Evolutionary conservation across 495 filamentous ascomycete species (phyloP).

Genomic region (Lophiostoma macrostomum): DNA sequence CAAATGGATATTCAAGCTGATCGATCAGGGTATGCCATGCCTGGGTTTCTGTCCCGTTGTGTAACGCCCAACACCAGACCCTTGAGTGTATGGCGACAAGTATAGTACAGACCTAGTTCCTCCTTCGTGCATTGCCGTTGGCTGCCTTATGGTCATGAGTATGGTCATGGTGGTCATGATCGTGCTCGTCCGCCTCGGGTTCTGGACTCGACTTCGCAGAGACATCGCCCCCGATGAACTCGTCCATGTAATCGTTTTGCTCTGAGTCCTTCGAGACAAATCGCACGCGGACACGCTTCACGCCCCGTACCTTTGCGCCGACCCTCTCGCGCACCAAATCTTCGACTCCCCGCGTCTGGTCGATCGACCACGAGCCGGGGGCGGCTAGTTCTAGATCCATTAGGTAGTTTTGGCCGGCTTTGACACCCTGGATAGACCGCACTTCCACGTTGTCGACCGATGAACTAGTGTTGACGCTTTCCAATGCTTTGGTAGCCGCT

Average conservation of each 20-base stretch:
- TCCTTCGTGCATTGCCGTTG: constrained; percentile 39
- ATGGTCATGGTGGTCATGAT: constrained; percentile 44
- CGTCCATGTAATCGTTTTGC: constrained; percentile 59
- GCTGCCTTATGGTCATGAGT: constrained; percentile 41
- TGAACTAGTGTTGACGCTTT: constrained; percentile 35
- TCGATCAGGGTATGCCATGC: too few species aligned
- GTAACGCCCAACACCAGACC: too few species aligned
- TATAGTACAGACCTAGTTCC: constrained; percentile 32
- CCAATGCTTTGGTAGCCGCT: constrained; percentile 59
- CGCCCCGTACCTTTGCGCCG: constrained; percentile 72
- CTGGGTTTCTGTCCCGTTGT: too few species aligned
- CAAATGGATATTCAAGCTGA: too few species aligned
- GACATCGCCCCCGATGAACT: constrained; percentile 71
- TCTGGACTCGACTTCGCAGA: constrained; percentile 64
- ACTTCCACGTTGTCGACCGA: constrained; percentile 56
- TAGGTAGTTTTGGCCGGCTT: constrained; percentile 91
- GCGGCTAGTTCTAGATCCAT: constrained; percentile 83
- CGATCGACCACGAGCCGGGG: constrained; percentile 67
- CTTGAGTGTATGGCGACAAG: neutral
- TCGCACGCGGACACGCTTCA: constrained; percentile 73
- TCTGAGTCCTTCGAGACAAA: constrained; percentile 66
- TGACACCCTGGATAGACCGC: constrained; percentile 77
- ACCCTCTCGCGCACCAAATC: constrained; percentile 64
- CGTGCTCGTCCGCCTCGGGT: constrained; percentile 52
- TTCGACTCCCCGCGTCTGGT: constrained; percentile 65